phyloP scores from a whole-genome alignment of 768 basidiomycete genomes.

The Paxillus rubicundulus region DNA sequence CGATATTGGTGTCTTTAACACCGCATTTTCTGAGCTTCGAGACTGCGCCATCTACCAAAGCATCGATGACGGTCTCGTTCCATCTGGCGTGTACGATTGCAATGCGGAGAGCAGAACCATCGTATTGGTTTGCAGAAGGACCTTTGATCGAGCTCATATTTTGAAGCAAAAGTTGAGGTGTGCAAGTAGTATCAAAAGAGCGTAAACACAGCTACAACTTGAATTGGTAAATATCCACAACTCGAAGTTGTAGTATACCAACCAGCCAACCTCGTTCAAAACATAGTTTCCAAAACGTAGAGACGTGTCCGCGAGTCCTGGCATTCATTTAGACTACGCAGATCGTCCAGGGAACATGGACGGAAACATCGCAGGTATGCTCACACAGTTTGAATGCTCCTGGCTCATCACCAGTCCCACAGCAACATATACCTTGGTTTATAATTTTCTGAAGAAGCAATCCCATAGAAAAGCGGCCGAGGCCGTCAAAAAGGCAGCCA shows the following conservation, averaged over 20 bases:
- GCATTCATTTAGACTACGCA: neutral
- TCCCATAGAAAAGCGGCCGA: constrained; percentile 69
- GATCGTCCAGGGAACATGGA: constrained; percentile 36
- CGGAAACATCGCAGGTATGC: constrained; percentile 52
- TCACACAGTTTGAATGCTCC: neutral
- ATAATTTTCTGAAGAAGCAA: constrained; percentile 66
- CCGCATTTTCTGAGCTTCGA: constrained; percentile 79
- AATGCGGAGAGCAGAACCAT: constrained; percentile 79
- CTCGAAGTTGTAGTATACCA: no score
- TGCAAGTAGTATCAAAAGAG: no score
- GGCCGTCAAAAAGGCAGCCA: constrained; percentile 72
- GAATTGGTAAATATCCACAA: no score
- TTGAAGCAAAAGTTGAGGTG: no score
- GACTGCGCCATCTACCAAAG: constrained; percentile 77
- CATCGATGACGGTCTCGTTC: constrained; percentile 87
- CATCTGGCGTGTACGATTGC: constrained; percentile 96
- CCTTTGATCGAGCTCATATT: constrained; percentile 69
- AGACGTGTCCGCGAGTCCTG: neutral
- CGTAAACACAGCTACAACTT: no score
- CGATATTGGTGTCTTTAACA: constrained; percentile 87
- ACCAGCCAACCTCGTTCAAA: no score
- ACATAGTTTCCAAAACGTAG: neutral
- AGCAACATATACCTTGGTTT: constrained; percentile 78
- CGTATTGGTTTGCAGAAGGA: constrained; percentile 57
- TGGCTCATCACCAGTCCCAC: constrained; percentile 8